phyloP scores from a whole-genome alignment of 345 rosid genomes.

The Lenwebbia sp. region DNA sequence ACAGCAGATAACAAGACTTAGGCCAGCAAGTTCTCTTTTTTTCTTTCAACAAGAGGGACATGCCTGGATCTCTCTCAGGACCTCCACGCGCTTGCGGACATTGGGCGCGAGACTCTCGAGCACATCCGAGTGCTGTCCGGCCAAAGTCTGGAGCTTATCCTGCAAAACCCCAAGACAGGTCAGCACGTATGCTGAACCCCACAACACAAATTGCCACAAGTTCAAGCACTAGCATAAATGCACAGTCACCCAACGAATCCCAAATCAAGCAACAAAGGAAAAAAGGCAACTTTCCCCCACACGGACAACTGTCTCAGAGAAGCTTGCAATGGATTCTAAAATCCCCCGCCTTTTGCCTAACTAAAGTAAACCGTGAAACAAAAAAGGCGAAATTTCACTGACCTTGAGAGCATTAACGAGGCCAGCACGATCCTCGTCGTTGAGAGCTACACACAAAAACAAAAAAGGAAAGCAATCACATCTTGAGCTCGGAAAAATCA shows the following conservation, averaged over 20 bases:
- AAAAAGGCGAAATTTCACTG: background rate
- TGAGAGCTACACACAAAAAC: slow-evolving; percentile 38
- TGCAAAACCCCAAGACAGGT: slow-evolving; percentile 10
- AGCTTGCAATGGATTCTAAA: background rate
- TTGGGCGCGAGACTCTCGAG: slow-evolving; percentile 50
- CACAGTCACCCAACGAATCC: background rate
- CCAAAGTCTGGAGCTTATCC: slow-evolving; percentile 74
- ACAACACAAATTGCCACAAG: background rate
- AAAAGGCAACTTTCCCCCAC: background rate
- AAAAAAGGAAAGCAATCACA: background rate
- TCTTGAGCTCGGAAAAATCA: background rate
- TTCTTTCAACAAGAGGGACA: background rate
- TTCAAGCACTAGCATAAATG: background rate
- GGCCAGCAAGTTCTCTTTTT: background rate
- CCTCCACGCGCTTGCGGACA: slow-evolving; percentile 85
- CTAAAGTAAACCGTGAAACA: background rate
- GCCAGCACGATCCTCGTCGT: slow-evolving; percentile 60
- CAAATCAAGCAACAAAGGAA: background rate
- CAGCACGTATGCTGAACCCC: background rate
- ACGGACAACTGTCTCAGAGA: background rate
- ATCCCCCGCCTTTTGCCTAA: background rate
- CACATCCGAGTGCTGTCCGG: slow-evolving; percentile 65
- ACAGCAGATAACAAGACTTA: background rate
- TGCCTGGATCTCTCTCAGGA: slow-evolving; percentile 87
- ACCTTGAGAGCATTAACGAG: slow-evolving; percentile 82